Conservation (phyloP, 352 stramenopile species). For the Phytopythium sindhum region DNA sequence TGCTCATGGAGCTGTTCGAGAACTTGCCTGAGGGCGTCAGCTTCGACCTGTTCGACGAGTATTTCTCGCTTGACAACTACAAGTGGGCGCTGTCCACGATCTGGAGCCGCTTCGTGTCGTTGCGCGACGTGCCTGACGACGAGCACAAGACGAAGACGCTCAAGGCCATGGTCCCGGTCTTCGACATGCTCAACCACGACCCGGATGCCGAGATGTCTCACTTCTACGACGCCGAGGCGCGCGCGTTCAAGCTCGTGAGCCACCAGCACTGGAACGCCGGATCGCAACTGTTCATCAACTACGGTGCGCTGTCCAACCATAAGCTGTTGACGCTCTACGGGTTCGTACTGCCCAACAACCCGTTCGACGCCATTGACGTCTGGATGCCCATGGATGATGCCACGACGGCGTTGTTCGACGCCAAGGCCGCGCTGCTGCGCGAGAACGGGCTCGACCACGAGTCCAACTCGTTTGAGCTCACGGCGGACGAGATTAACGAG, state of each 20-base stretch:
- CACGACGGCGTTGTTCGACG: slow-evolving; percentile 36
- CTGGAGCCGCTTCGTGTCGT: slow-evolving; percentile 82
- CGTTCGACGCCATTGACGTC: slow-evolving; percentile 69
- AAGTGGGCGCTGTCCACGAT: slow-evolving; percentile 84
- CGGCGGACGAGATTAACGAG: slow-evolving; percentile 55
- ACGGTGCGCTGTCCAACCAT: slow-evolving; percentile 78
- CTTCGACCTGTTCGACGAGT: slow-evolving; percentile 26
- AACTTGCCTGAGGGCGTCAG: slow-evolving; percentile 25
- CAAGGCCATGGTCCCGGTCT: slow-evolving; percentile 84
- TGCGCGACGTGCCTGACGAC: slow-evolving; percentile 26
- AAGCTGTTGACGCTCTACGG: slow-evolving; percentile 79
- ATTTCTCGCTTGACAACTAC: slow-evolving; percentile 71
- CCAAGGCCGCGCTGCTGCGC: slow-evolving; percentile 41
- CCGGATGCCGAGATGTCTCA: slow-evolving; percentile 71
- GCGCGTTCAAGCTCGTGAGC: slow-evolving; percentile 62
- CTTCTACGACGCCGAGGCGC: slow-evolving; percentile 45
- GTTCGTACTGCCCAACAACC: slow-evolving; percentile 68
- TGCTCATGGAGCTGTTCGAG: slow-evolving; percentile 52
- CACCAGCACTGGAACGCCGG: slow-evolving; percentile 73
- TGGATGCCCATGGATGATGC: slow-evolving; percentile 64
- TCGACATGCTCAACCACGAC: slow-evolving; percentile 87
- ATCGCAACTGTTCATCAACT: slow-evolving; percentile 78
- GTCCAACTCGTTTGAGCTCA: slow-evolving; percentile 62
- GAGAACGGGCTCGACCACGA: slow-evolving; percentile 59
- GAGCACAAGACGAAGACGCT: slow-evolving; percentile 30